Evolutionary conservation across 164 flowering plant species (phyloP).

Genomic region (Stephania yunnanensis): DNA sequence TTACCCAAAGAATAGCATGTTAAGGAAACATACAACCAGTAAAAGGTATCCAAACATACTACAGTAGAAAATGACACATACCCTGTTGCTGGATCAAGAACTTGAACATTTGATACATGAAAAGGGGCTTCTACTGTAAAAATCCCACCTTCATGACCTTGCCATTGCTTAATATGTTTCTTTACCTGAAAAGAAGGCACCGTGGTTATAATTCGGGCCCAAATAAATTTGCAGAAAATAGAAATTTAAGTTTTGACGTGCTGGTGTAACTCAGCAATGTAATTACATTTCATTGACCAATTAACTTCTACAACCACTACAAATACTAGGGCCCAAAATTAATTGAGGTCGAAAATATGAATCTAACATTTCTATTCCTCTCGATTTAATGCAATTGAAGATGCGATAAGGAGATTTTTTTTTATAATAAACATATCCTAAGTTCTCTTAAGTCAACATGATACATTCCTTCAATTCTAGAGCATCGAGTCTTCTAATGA

Average conservation of each 20-base stretch:
- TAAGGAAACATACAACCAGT: not conserved
- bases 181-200: slow-evolving; percentile 47
- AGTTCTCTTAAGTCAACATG: too few species aligned
- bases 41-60: not conserved
- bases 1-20: not conserved
- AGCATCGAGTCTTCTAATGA: too few species aligned
- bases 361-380: too few species aligned
- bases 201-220: not conserved
- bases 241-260: not conserved
- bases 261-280: not conserved
- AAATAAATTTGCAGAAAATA: not conserved
- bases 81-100: slow-evolving; percentile 84
- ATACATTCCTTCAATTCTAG: too few species aligned
- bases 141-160: slow-evolving; percentile 97
- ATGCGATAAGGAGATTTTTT: too few species aligned
- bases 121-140: slow-evolving; percentile 95
- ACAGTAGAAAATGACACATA: slow-evolving; percentile 18
- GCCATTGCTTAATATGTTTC: slow-evolving; percentile 88
- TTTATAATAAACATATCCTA: too few species aligned
- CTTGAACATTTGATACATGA: slow-evolving; percentile 93
- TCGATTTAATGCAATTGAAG: too few species aligned
- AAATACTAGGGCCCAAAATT: too few species aligned
- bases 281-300: too few species aligned
- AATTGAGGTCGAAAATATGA: too few species aligned
- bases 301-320: too few species aligned